Evolutionary conservation across 306 rosid species (phyloP).

Genomic region (Rosa chinensis): DNA sequence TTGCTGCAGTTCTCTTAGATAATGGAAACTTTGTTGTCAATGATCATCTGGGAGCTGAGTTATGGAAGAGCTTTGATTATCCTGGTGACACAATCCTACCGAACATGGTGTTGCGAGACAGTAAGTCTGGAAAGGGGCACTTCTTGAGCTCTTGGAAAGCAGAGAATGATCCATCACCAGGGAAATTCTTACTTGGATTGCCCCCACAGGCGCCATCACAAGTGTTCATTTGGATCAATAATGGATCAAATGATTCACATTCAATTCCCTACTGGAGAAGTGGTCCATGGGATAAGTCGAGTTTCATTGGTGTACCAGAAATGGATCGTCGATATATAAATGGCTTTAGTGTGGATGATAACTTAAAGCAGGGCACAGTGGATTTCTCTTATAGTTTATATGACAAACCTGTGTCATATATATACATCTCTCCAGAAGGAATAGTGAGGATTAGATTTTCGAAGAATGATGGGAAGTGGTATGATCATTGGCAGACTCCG

Average conservation of each 20-base stretch:
- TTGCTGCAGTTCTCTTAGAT: constrained; percentile 34
- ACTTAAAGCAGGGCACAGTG: constrained; percentile 27
- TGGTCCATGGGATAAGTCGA: constrained; percentile 58
- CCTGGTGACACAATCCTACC: constrained; percentile 42
- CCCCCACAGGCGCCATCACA: constrained; percentile 37
- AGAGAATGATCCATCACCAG: constrained; percentile 44
- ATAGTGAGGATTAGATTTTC: background rate
- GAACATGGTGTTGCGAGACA: constrained; percentile 29
- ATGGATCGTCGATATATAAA: constrained; percentile 30
- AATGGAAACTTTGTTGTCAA: constrained; percentile 37
- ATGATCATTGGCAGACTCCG: background rate
- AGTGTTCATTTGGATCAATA: constrained; percentile 35
- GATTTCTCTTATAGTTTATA: constrained; percentile 17
- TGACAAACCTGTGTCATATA: background rate
- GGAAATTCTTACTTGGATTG: constrained; percentile 31
- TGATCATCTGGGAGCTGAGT: constrained; percentile 17
- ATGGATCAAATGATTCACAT: constrained; percentile 22
- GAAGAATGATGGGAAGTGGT: background rate
- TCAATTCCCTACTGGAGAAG: constrained; percentile 43
- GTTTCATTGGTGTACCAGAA: constrained; percentile 40
- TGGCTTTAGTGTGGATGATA: constrained; percentile 27
- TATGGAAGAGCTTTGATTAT: constrained; percentile 54
- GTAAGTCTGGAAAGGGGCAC: constrained; percentile 30
- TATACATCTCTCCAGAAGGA: constrained; percentile 35
- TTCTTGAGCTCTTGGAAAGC: constrained; percentile 44